Conservation (phyloP, 2,329 filamentous ascomycete species). For the Paraphaeosphaeria sporulosa region DNA sequence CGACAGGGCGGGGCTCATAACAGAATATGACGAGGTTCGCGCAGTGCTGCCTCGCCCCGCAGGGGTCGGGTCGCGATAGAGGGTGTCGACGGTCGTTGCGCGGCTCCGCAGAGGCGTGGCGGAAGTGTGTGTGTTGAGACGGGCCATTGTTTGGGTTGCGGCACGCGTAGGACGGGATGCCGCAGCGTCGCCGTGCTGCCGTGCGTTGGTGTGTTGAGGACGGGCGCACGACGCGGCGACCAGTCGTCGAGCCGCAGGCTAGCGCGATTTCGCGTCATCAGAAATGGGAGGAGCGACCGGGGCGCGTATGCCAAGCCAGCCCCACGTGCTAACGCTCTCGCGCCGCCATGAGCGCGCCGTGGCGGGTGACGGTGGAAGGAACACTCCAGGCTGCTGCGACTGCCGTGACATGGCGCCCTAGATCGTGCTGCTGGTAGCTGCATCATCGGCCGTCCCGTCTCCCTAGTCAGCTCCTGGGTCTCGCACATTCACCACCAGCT, state of each 20-base stretch:
- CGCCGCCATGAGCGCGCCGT: constrained; percentile 22
- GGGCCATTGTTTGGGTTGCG: constrained; percentile 39
- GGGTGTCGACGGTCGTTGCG: constrained; percentile 41
- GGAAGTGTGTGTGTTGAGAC: constrained; percentile 44
- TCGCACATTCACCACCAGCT: constrained; percentile 7
- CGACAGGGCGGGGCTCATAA: constrained; percentile 41
- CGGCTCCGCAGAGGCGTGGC: constrained; percentile 39
- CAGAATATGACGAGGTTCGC: constrained; percentile 40
- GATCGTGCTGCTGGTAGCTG: neutral
- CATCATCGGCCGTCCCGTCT: neutral
- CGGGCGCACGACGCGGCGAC: neutral
- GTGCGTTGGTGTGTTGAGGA: neutral
- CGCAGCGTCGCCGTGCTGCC: neutral
- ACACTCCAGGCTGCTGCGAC: constrained; percentile 5
- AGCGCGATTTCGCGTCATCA: constrained; percentile 17
- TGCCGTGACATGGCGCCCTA: neutral
- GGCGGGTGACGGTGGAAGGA: constrained; percentile 5
- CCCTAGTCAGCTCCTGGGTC: neutral
- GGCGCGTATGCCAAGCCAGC: constrained; percentile 28
- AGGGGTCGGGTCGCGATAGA: constrained; percentile 48
- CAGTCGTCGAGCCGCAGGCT: neutral
- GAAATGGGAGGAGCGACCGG: constrained; percentile 23
- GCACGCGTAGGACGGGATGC: neutral
- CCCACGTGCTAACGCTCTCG: constrained; percentile 30
- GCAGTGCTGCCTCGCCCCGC: constrained; percentile 17